These are phyloP conservation scores for Tetratostichococcus sp. DNA, from an alignment of 139 green algal genomes.

Conservation along the genomic window DNA sequence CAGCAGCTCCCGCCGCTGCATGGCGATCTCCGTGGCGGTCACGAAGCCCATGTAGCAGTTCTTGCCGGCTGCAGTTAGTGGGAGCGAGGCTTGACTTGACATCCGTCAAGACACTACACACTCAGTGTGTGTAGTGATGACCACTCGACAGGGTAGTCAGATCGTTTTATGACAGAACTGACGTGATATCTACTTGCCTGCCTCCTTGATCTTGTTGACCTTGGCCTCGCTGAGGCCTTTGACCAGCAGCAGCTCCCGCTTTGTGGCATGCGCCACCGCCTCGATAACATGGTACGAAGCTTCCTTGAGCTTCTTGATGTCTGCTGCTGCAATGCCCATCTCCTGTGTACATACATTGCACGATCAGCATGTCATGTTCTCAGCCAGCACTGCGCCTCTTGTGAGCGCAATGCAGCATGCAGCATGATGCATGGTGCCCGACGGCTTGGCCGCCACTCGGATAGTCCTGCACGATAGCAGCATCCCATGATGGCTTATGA, in stretches of 20 bases:
- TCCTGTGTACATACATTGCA: too few species aligned
- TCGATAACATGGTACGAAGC: slow-evolving; percentile 78
- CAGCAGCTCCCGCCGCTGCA: slow-evolving; percentile 81
- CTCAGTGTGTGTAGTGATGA: background rate
- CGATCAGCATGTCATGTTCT: too few species aligned
- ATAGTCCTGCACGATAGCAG: too few species aligned
- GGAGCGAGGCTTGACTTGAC: too few species aligned
- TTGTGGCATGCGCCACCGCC: slow-evolving; percentile 73
- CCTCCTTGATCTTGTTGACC: slow-evolving; percentile 85
- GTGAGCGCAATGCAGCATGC: too few species aligned
- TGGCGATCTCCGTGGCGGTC: slow-evolving; percentile 73
- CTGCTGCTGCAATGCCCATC: slow-evolving; percentile 70
- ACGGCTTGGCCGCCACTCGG: too few species aligned
- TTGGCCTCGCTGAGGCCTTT: slow-evolving; percentile 97
- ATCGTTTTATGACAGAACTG: too few species aligned
- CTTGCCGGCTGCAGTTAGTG: slow-evolving; percentile 72
- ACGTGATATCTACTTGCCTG: slow-evolving; percentile 27
- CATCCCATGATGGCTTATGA: too few species aligned
- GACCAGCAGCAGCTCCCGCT: slow-evolving; percentile 79
- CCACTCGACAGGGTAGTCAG: too few species aligned
- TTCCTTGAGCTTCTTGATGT: slow-evolving; percentile 96
- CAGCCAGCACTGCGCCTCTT: too few species aligned
- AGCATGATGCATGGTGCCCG: too few species aligned
- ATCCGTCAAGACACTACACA: too few species aligned
- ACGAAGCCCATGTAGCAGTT: slow-evolving; percentile 92